A percentile compares a stretch with the other conserved stretches of the same genome.
Conservation (phyloP, 2,329 filamentous ascomycete species). For the Xylaria sp. region DNA sequence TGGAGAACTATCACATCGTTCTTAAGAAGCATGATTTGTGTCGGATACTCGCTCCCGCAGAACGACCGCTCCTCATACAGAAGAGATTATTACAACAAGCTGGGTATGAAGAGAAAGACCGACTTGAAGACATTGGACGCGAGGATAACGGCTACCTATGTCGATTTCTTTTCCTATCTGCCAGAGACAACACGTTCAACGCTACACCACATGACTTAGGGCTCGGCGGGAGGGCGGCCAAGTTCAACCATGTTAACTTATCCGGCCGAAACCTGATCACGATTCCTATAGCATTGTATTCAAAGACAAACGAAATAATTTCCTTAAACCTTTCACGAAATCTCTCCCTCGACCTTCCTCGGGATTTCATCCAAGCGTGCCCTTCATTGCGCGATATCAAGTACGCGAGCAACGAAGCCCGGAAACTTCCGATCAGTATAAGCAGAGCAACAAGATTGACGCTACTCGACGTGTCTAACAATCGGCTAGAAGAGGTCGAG, state of each 20-base stretch:
- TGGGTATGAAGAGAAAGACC: constrained; percentile 87
- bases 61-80: constrained; percentile 90
- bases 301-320: constrained; percentile 90
- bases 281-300: constrained; percentile 93
- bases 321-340: constrained; percentile 95
- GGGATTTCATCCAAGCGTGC: constrained; percentile 96
- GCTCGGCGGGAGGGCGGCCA: constrained; percentile 82
- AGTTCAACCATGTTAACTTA: constrained; percentile 94
- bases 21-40: constrained; percentile 92
- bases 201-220: constrained; percentile 81
- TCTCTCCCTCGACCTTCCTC: constrained; percentile 88
- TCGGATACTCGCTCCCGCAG: constrained; percentile 79
- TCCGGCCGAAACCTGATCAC: constrained; percentile 90
- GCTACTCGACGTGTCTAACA: constrained; percentile 94
- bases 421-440: constrained; percentile 84
- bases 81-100: constrained; percentile 91
- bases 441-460: constrained; percentile 83
- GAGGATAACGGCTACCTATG: constrained; percentile 98
- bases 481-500: constrained; percentile 86
- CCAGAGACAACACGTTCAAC: constrained; percentile 84
- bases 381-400: constrained; percentile 93
- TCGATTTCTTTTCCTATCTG: constrained; percentile 93
- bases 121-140: constrained; percentile 90
- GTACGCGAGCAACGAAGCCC: constrained; percentile 92
- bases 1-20: constrained; percentile 95